Evolutionary conservation across 441 rosid species (phyloP).

Genomic region (Hura crepitans): DNA sequence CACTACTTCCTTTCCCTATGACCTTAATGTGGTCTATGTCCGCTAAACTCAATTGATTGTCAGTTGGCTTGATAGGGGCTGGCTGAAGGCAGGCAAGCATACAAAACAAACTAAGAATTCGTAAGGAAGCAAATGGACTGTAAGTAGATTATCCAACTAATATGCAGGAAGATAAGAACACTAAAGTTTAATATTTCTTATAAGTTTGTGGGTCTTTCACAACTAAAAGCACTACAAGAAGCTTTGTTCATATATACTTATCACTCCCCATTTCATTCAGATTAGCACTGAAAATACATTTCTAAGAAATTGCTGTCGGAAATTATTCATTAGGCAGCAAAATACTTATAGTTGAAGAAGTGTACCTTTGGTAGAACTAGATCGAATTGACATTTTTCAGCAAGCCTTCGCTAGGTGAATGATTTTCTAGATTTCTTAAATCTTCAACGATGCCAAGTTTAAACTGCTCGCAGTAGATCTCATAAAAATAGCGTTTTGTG

Average conservation of each 20-base stretch:
- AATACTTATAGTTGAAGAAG: not conserved
- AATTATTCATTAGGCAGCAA: not conserved
- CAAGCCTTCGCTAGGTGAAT: not conserved
- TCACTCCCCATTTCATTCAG: not conserved
- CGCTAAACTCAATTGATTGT: conserved; percentile 71
- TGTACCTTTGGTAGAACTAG: not conserved
- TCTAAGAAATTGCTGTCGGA: not conserved
- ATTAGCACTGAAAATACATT: not conserved
- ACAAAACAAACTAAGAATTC: not conserved
- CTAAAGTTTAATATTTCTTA: not conserved
- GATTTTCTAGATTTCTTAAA: not conserved
- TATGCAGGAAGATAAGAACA: not conserved
- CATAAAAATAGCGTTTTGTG: not conserved
- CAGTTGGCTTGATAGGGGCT: conserved; percentile 70
- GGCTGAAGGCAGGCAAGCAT: conserved; percentile 44
- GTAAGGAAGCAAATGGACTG: not conserved
- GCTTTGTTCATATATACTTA: not conserved
- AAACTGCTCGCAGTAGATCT: not conserved
- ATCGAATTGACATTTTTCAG: not conserved
- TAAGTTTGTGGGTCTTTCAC: not conserved
- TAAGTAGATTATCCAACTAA: not conserved
- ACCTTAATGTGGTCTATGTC: conserved; percentile 78
- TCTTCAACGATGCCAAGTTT: not conserved
- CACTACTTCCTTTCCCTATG: conserved; percentile 93
- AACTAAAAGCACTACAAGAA: not conserved